These are phyloP conservation scores for Suillus ampliporus DNA, from an alignment of 768 basidiomycete species.

Conservation along the genomic window DNA sequence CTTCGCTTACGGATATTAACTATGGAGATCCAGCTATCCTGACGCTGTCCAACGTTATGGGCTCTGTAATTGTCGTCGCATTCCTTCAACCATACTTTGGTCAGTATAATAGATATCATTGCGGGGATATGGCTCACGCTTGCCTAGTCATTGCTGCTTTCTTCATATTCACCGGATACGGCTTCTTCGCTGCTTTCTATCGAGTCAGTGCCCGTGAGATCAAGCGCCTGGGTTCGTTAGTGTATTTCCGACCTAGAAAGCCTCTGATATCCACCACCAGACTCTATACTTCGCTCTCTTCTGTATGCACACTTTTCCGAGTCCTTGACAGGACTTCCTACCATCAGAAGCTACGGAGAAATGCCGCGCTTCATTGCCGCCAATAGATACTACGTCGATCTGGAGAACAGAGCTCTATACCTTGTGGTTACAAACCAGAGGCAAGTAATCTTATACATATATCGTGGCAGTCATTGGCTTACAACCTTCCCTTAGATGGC, in stretches of 20 bases:
- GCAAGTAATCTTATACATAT: slow-evolving; percentile 28
- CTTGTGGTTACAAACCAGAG: slow-evolving; percentile 72
- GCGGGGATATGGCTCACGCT: not conserved
- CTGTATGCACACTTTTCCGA: slow-evolving; percentile 83
- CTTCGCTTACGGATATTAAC: slow-evolving; percentile 1
- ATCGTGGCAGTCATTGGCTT: not conserved
- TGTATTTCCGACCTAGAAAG: not conserved
- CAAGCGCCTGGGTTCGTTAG: slow-evolving; percentile 52
- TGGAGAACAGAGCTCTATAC: slow-evolving; percentile 75
- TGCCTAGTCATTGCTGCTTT: slow-evolving; percentile 55
- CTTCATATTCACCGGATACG: slow-evolving; percentile 63
- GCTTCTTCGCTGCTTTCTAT: slow-evolving; percentile 71
- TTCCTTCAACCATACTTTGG: slow-evolving; percentile 66
- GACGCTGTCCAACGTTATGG: slow-evolving; percentile 55
- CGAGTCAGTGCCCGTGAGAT: slow-evolving; percentile 73
- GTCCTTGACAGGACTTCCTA: slow-evolving; percentile 71
- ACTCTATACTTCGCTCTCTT: slow-evolving; percentile 72
- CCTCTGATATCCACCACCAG: slow-evolving; percentile 36
- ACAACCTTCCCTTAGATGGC: slow-evolving; percentile 50
- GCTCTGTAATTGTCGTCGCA: slow-evolving; percentile 60
- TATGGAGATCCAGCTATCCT: slow-evolving; percentile 45
- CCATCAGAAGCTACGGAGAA: slow-evolving; percentile 38
- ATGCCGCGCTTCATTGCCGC: slow-evolving; percentile 63
- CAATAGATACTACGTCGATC: slow-evolving; percentile 70
- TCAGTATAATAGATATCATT: slow-evolving; percentile 36